Conservation (phyloP, 495 filamentous ascomycete genomes). For the Sabuloglossum arenarium region DNA sequence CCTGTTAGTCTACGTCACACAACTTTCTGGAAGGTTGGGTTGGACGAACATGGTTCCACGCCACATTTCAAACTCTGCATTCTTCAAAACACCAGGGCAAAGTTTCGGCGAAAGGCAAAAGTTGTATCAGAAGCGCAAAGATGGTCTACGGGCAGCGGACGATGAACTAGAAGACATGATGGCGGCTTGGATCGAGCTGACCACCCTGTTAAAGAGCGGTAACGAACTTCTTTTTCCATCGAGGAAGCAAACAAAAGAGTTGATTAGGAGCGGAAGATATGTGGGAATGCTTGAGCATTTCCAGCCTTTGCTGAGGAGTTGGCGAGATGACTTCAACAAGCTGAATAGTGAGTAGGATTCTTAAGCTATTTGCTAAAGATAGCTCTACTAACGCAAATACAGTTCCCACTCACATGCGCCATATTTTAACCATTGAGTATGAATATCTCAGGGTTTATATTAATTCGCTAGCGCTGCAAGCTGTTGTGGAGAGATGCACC, state of each 20-base stretch:
- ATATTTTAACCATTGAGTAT: conserved; percentile 77
- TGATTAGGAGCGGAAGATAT: conserved; percentile 73
- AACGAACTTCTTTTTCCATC: conserved; percentile 73
- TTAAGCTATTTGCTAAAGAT: conserved; percentile 10
- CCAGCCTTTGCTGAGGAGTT: conserved; percentile 50
- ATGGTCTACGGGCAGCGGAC: background rate
- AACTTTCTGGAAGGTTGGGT: conserved; percentile 76
- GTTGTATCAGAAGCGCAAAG: background rate
- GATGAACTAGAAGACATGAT: background rate
- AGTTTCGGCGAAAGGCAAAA: background rate
- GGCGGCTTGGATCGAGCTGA: conserved; percentile 57
- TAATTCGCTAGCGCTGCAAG: conserved; percentile 83
- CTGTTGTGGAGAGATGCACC: conserved; percentile 83
- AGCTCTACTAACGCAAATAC: background rate
- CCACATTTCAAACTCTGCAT: conserved; percentile 17
- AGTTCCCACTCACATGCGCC: conserved; percentile 58
- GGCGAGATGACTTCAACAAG: conserved; percentile 52
- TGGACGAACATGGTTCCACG: conserved; percentile 87
- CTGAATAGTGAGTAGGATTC: conserved; percentile 23
- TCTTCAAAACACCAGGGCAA: conserved; percentile 1
- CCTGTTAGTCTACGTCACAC: conserved; percentile 73
- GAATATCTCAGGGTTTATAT: conserved; percentile 41
- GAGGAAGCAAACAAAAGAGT: conserved; percentile 58
- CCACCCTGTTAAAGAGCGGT: conserved; percentile 67
- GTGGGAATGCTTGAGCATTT: conserved; percentile 59